phyloP scores from a whole-genome alignment of 1,139 yeast genomes.

The Zygotorulaspora mrakii region DNA sequence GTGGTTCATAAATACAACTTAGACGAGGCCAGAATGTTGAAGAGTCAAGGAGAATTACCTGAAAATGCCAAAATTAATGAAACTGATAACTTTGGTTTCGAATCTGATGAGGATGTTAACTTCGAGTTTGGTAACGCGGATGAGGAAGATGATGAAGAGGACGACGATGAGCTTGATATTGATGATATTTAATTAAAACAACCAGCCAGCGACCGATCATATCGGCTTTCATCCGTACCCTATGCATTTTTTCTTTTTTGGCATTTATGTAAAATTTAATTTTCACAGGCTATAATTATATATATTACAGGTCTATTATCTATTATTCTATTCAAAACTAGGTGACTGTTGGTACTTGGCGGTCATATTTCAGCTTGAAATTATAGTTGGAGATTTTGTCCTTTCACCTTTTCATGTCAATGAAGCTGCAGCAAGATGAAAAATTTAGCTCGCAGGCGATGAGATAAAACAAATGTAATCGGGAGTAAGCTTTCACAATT shows the following conservation, averaged over 20 bases:
- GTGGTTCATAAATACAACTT: conserved; percentile 95
- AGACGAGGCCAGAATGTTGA: conserved; percentile 96
- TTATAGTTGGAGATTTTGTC: too few species aligned
- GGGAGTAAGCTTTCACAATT: too few species aligned
- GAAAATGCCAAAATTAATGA: conserved; percentile 96
- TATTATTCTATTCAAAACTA: too few species aligned
- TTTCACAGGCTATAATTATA: conserved; percentile 8
- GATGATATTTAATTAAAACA: conserved; percentile 32
- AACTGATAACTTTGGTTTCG: conserved; percentile 95
- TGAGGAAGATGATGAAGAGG: conserved; percentile 69
- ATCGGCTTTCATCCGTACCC: conserved; percentile 8
- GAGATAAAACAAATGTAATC: too few species aligned
- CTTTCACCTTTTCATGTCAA: too few species aligned
- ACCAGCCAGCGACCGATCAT: conserved; percentile 1
- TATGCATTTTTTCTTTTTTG: conserved; percentile 11
- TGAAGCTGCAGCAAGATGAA: background rate
- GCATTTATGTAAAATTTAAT: conserved; percentile 12
- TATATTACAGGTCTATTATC: background rate
- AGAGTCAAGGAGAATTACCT: conserved; percentile 94
- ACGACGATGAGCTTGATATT: conserved; percentile 70
- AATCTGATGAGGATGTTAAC: conserved; percentile 95
- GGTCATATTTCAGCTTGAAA: too few species aligned
- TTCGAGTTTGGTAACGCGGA: conserved; percentile 98
- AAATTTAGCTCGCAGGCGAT: conserved; percentile 1
- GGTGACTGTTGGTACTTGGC: too few species aligned